phyloP scores from a whole-genome alignment of 1,284 basidiomycete species.

The Neotropicomus parvogracilis region DNA sequence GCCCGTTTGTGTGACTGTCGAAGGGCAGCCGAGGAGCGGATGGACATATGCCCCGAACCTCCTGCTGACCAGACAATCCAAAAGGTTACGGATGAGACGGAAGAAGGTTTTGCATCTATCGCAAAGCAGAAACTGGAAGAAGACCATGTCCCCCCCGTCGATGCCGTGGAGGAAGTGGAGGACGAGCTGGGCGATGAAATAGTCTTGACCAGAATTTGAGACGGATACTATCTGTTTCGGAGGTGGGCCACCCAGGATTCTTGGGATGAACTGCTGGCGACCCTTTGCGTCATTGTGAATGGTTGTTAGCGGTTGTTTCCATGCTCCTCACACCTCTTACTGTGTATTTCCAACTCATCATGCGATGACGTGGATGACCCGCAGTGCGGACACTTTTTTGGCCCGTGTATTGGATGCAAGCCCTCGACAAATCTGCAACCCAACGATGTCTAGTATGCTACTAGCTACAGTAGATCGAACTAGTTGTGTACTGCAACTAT shows the following conservation, averaged over 20 bases:
- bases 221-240: conserved; percentile 1
- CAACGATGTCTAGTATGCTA: too few species aligned
- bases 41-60: conserved; percentile 18
- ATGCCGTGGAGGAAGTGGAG: conserved; percentile 18
- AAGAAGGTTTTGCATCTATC: conserved; percentile 33
- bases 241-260: conserved; percentile 19
- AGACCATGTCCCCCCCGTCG: conserved; percentile 16
- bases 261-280: conserved; percentile 36
- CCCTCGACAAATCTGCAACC: too few species aligned
- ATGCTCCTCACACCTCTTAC: conserved; percentile 37
- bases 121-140: conserved; percentile 32
- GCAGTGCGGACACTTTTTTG: not conserved
- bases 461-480: too few species aligned
- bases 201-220: conserved; percentile 10
- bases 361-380: not conserved
- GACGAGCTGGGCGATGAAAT: conserved; percentile 27
- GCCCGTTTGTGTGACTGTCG: conserved; percentile 54
- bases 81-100: conserved; percentile 31
- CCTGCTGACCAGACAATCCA: conserved; percentile 18
- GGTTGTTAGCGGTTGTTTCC: conserved; percentile 35
- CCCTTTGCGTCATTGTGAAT: conserved; percentile 32
- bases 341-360: conserved; percentile 12
- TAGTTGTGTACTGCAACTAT: not conserved
- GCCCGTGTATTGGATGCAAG: not conserved
- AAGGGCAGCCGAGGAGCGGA: conserved; percentile 17